phyloP scores from a whole-genome alignment of 2,329 filamentous ascomycete genomes.

The Neofusicoccum sp. region DNA sequence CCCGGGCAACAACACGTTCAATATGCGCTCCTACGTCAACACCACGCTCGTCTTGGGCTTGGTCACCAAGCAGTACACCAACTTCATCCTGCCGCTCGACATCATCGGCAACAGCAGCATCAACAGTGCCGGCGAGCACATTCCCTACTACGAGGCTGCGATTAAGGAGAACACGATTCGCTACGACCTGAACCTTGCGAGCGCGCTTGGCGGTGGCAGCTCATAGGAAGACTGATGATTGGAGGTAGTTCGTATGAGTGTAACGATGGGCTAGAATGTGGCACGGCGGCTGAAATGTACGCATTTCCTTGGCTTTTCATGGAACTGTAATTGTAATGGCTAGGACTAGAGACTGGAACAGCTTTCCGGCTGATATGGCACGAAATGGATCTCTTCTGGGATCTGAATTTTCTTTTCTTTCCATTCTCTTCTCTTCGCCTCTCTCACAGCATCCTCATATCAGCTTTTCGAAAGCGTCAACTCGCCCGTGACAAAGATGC shows the following conservation, averaged over 20 bases:
- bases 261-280: too few species aligned
- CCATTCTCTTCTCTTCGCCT: too few species aligned
- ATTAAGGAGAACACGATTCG: constrained; percentile 56
- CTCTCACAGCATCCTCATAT: too few species aligned
- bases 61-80: constrained; percentile 53
- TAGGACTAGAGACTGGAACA: background rate
- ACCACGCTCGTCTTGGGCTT: constrained; percentile 53
- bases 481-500: too few species aligned
- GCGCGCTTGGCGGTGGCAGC: constrained; percentile 38
- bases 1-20: constrained; percentile 59
- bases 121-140: constrained; percentile 52
- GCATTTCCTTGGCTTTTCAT: background rate
- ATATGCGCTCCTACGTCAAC: constrained; percentile 58
- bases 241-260: too few species aligned
- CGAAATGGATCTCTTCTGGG: too few species aligned
- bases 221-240: background rate
- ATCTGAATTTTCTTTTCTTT: too few species aligned
- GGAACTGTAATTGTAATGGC: background rate
- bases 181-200: constrained; percentile 56
- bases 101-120: constrained; percentile 57
- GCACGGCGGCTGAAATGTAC: background rate
- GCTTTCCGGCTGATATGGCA: too few species aligned
- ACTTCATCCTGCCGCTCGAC: constrained; percentile 58
- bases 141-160: constrained; percentile 61
- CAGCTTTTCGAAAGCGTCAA: too few species aligned